A percentile compares a stretch with the other conserved stretches of the same genome.
These are phyloP conservation scores for Lepidium aucheri DNA, from an alignment of 345 rosid genomes.

Conservation along the genomic window DNA sequence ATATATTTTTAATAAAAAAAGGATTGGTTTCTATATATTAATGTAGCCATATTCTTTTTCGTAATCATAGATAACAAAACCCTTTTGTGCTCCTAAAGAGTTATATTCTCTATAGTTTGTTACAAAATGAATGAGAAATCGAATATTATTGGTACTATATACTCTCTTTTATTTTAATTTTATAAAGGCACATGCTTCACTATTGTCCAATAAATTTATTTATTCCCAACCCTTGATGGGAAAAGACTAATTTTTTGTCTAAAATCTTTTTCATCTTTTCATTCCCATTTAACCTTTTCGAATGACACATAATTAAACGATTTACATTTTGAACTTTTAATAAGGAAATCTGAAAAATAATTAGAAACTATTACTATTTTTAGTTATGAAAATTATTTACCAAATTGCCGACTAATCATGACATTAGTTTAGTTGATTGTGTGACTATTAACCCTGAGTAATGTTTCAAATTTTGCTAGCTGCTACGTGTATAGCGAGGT, in stretches of 20 bases:
- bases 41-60: conserved; percentile 25
- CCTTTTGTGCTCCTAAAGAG: conserved; percentile 25
- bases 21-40: background rate
- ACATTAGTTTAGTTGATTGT: background rate
- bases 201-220: conserved; percentile 5
- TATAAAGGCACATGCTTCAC: conserved; percentile 2
- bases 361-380: background rate
- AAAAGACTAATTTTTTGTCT: conserved; percentile 4
- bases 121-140: conserved; percentile 20
- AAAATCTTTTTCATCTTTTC: background rate
- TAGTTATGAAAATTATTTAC: background rate
- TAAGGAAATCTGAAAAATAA: background rate
- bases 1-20: background rate
- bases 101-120: conserved; percentile 30
- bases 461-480: too few relatives aligned
- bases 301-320: background rate
- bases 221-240: conserved; percentile 8
- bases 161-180: conserved; percentile 7
- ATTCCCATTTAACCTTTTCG: background rate
- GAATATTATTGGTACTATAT: conserved; percentile 28
- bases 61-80: conserved; percentile 22
- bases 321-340: background rate
- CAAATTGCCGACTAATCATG: background rate
- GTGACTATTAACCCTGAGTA: too few relatives aligned
- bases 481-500: too few relatives aligned